Evolutionary conservation across 2,329 filamentous ascomycete species (phyloP).

Genomic region (Zarea fungicola): DNA sequence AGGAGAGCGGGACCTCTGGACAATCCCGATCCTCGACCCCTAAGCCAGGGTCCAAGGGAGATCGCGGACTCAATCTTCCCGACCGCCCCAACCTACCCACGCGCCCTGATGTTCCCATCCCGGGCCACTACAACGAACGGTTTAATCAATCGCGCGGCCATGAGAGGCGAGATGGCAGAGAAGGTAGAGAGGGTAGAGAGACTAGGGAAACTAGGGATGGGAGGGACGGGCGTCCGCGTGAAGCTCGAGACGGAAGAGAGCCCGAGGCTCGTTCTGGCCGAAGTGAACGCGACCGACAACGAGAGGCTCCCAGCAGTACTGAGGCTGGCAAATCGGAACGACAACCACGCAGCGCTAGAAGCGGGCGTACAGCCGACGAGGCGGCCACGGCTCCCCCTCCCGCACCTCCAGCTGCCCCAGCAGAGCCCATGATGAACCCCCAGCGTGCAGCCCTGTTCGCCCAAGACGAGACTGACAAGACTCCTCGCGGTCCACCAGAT

Average conservation of each 20-base stretch:
- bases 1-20: slow-evolving; percentile 16
- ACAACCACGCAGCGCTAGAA: slow-evolving; percentile 25
- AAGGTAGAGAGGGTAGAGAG: slow-evolving; percentile 24
- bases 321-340: slow-evolving; percentile 26
- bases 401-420: slow-evolving; percentile 20
- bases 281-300: slow-evolving; percentile 7
- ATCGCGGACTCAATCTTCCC: slow-evolving; percentile 31
- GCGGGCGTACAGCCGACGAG: slow-evolving; percentile 23
- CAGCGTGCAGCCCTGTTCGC: slow-evolving; percentile 48
- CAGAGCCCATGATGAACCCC: slow-evolving; percentile 50
- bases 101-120: slow-evolving; percentile 53
- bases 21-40: slow-evolving; percentile 25
- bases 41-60: slow-evolving; percentile 18
- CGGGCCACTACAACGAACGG: slow-evolving; percentile 42
- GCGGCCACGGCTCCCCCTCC: slow-evolving; percentile 24
- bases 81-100: slow-evolving; percentile 45
- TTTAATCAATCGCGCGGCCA: slow-evolving; percentile 36
- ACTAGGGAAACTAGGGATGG: slow-evolving; percentile 29
- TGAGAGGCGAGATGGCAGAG: slow-evolving; percentile 35
- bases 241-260: too few species aligned
- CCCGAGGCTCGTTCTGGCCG: slow-evolving; percentile 25
- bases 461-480: slow-evolving; percentile 25
- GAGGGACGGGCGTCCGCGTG: slow-evolving; percentile 37
- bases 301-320: not conserved
- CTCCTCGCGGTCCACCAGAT: slow-evolving; percentile 22